These are phyloP conservation scores for Prorocentrum cordatum DNA, from an alignment of 169 alveolate genomes.

Conservation along the genomic window DNA sequence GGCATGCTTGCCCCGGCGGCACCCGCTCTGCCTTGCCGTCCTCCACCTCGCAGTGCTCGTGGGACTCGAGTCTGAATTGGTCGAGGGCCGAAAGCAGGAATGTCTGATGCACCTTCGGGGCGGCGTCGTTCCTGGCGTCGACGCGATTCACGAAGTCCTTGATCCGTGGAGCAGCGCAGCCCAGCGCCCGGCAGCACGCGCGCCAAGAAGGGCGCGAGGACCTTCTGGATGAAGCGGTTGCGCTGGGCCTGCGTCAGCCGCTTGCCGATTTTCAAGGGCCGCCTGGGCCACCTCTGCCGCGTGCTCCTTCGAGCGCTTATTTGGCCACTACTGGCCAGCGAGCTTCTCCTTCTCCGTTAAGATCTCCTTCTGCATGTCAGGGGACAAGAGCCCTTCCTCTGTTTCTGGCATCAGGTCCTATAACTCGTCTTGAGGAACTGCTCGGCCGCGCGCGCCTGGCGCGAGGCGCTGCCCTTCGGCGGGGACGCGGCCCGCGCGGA, in stretches of 20 bases:
- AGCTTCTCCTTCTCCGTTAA: too few relatives aligned
- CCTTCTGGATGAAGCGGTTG: not conserved
- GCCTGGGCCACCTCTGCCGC: not conserved
- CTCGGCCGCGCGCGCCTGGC: too few relatives aligned
- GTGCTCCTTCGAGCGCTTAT: not conserved
- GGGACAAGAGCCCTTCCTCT: not conserved
- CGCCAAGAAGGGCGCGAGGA: not conserved
- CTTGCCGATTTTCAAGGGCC: not conserved
- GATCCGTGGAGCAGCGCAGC: not conserved
- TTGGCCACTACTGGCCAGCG: too few relatives aligned
- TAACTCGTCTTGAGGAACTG: not conserved
- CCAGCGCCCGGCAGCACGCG: not conserved
- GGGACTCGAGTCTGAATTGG: not conserved
- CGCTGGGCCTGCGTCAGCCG: not conserved
- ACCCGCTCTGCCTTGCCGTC: not conserved
- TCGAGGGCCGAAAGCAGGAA: not conserved
- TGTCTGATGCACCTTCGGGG: not conserved
- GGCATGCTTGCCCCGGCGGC: not conserved
- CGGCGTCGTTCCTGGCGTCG: not conserved
- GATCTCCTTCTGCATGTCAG: not conserved
- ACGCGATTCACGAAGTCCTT: not conserved
- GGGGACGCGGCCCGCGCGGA: too few relatives aligned
- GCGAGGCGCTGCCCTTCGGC: too few relatives aligned
- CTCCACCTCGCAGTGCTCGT: not conserved
- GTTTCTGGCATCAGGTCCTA: not conserved